Evolutionary conservation across 2,329 filamentous ascomycete species (phyloP).

Genomic region (Fusarium tjaetaba): DNA sequence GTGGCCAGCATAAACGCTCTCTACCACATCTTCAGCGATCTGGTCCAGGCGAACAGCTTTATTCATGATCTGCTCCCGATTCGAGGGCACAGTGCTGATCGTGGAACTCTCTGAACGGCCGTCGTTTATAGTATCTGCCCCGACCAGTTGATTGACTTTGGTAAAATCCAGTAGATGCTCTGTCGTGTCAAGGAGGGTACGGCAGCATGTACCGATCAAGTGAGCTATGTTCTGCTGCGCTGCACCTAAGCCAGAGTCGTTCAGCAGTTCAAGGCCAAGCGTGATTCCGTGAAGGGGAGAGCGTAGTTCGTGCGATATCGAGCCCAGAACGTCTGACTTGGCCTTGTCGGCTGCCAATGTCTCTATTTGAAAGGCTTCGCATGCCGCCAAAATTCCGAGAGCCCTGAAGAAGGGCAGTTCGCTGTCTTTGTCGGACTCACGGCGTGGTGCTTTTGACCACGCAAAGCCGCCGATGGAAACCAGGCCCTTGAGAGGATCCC

Average conservation of each 20-base stretch:
- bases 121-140: rapidly evolving
- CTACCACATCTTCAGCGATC: background rate
- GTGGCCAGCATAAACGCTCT: background rate
- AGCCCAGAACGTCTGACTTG: background rate
- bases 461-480: background rate
- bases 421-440: background rate
- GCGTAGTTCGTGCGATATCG: background rate
- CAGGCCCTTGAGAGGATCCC: background rate
- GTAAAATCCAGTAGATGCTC: slow-evolving; percentile 1
- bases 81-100: too few species aligned
- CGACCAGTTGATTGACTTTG: background rate
- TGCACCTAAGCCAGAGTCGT: background rate
- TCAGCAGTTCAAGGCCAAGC: background rate
- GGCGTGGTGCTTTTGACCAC: background rate
- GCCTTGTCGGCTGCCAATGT: background rate
- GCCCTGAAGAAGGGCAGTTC: background rate
- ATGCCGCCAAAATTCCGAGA: background rate
- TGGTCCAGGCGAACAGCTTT: background rate
- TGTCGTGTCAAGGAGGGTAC: background rate
- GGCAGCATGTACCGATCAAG: background rate
- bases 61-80: background rate
- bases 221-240: background rate
- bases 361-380: background rate
- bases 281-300: slow-evolving; percentile 4
- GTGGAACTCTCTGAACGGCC: rapidly evolving